Percentiles rank a stretch among this genome's conserved stretches.
Evolutionary conservation across 2,329 filamentous ascomycete species (phyloP).

Genomic region (Trichoderma atroviride): DNA sequence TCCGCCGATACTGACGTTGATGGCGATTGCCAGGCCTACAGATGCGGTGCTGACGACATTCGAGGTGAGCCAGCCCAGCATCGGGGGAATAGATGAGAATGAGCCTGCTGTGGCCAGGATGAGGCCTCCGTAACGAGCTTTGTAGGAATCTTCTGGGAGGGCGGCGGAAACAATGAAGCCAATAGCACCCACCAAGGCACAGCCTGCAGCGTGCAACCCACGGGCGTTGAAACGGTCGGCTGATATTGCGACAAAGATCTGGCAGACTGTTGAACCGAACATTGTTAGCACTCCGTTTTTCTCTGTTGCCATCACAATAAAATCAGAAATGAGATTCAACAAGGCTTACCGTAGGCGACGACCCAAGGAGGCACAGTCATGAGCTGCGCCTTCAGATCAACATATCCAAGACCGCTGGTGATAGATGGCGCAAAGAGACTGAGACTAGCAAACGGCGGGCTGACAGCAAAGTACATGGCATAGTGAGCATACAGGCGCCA

Average conservation of each 20-base stretch:
- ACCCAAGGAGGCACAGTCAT: slow-evolving; percentile 70
- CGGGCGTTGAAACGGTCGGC: slow-evolving; percentile 64
- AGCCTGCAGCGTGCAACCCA: slow-evolving; percentile 47
- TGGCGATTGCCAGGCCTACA: slow-evolving; percentile 68
- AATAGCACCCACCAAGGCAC: slow-evolving; percentile 48
- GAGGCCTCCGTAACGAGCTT: slow-evolving; percentile 67
- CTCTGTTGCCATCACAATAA: background rate
- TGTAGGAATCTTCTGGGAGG: slow-evolving; percentile 62
- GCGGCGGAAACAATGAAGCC: slow-evolving; percentile 65
- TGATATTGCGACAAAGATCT: slow-evolving; percentile 55
- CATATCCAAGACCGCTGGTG: slow-evolving; percentile 54
- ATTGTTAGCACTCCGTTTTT: background rate
- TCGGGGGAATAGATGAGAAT: slow-evolving; percentile 69
- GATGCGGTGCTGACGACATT: slow-evolving; percentile 68
- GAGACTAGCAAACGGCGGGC: slow-evolving; percentile 60
- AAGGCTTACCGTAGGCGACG: slow-evolving; percentile 53
- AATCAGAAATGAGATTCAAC: fast-evolving
- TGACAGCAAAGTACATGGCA: slow-evolving; percentile 54
- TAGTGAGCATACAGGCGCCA: slow-evolving; percentile 71
- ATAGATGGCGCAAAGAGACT: slow-evolving; percentile 66
- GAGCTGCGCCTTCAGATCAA: slow-evolving; percentile 60
- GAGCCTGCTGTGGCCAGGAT: slow-evolving; percentile 68
- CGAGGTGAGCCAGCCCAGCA: slow-evolving; percentile 70
- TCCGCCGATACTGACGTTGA: slow-evolving; percentile 68
- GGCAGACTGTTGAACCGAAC: slow-evolving; percentile 37